Evolutionary conservation across 345 rosid genomes (phyloP), one percentile per base, ranked within the genome.

Genomic region (Linum usitatissimum): DNA sequence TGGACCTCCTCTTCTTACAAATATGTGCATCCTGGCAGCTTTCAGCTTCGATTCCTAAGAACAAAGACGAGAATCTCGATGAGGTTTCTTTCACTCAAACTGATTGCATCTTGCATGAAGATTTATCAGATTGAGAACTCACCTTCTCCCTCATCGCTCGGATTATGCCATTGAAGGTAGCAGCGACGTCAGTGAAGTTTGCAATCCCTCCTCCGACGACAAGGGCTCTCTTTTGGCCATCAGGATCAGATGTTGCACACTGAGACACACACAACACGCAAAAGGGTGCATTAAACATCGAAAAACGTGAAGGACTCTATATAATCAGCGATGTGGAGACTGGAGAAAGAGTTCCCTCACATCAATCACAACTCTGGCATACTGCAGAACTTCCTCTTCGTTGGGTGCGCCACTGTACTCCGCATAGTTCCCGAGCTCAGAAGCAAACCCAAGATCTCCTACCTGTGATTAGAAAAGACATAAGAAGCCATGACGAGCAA

Each of bases 371-470:
- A 90, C 99, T 83, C 97, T 86, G n/a, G 99, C 99, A 64, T 93
- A 90, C 75, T 90, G 96, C 81, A 93, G 75, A 39, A 93, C 96
- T 78, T 93, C 97, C 63, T 87, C 96, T 74, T 93, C 99, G 57
- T 93, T 93, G 21, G 94, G 99, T 61, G 97, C 96, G 70, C 99
- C 99, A 74, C 97, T 93, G 61, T 93, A 90, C 64, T 94, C 97
- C 18, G 97, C 97, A 45, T 94, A 90, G 76, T 94, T 94, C 7
- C 96, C 97, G 0, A 94, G 88, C 80, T 94, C 97, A 4, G 95
- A 86, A 39, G 99, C 97, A 73, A 82, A 94, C 20, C 99, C 99
- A 76, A 94, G 76, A 78, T 94, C 99, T 45, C 99, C 97, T 60
- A 94, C 99, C 99, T 94, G 66, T 12, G 17, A 45, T 45, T 45